Percentiles rank a stretch among this genome's conserved stretches.
phyloP scores from a whole-genome alignment of 768 basidiomycete genomes.

The Mycena amicta region DNA sequence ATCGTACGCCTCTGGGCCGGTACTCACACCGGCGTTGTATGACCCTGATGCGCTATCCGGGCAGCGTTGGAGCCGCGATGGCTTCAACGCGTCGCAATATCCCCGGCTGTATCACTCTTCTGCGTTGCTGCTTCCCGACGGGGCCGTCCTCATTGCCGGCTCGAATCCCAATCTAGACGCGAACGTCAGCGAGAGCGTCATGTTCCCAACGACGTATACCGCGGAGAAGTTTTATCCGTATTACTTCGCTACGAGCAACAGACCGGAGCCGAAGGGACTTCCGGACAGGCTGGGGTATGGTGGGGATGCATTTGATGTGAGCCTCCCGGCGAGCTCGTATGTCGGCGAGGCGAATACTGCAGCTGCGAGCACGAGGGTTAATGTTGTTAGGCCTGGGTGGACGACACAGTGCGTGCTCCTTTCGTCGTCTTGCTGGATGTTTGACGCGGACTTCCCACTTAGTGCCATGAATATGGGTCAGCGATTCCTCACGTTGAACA shows the following conservation, averaged over 20 bases:
- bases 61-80: slow-evolving; percentile 61
- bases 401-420: slow-evolving; percentile 41
- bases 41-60: slow-evolving; percentile 66
- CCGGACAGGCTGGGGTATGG: slow-evolving; percentile 65
- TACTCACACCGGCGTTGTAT: slow-evolving; percentile 70
- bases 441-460: not conserved
- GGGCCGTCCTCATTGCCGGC: slow-evolving; percentile 68
- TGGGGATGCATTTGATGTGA: slow-evolving; percentile 60
- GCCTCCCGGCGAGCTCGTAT: slow-evolving; percentile 50
- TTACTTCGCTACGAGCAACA: slow-evolving; percentile 57
- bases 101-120: slow-evolving; percentile 83
- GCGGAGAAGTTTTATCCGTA: slow-evolving; percentile 72
- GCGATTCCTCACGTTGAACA: slow-evolving; percentile 63
- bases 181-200: slow-evolving; percentile 30
- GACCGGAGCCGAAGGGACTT: slow-evolving; percentile 56
- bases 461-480: slow-evolving; percentile 62
- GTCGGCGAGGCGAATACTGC: slow-evolving; percentile 49
- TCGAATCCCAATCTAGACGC: slow-evolving; percentile 75
- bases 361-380: slow-evolving; percentile 58
- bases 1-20: slow-evolving; percentile 70
- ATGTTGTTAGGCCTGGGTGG: slow-evolving; percentile 65
- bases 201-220: slow-evolving; percentile 58
- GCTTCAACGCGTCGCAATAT: slow-evolving; percentile 55
- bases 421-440: not conserved
- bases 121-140: slow-evolving; percentile 70